A percentile compares a stretch with the other conserved stretches of the same genome.
These are phyloP conservation scores for Colletotrichum gigasporum DNA, from an alignment of 2,329 filamentous ascomycete genomes.

Conservation along the genomic window DNA sequence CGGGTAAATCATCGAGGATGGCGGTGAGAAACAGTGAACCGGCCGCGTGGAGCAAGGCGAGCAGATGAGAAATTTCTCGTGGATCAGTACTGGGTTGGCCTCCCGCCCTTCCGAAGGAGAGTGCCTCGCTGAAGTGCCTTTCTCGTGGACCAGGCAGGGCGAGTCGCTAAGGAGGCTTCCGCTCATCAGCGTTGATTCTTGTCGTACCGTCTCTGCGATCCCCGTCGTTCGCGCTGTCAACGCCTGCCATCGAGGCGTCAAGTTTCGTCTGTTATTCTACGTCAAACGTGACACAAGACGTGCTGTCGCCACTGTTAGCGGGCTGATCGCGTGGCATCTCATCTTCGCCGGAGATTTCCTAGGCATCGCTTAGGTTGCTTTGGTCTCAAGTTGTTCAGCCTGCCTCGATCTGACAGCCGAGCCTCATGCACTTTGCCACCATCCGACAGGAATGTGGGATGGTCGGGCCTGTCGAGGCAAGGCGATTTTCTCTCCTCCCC, in stretches of 20 bases:
- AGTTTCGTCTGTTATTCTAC: conserved; percentile 27
- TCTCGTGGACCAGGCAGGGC: neutral
- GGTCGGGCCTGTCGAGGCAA: neutral
- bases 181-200: neutral
- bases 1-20: conserved; percentile 1
- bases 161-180: neutral
- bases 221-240: conserved; percentile 22
- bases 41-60: neutral
- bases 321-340: conserved; percentile 20
- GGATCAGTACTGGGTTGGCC: too few species aligned
- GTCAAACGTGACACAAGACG: conserved; percentile 9
- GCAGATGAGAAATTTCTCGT: too few species aligned
- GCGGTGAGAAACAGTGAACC: neutral
- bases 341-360: conserved; percentile 3
- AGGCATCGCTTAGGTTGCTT: conserved; percentile 12
- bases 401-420: conserved; percentile 24
- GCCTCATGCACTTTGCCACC: conserved; percentile 13
- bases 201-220: neutral
- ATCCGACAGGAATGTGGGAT: conserved; percentile 2
- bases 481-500: neutral
- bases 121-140: neutral
- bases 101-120: too few species aligned
- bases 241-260: conserved; percentile 21
- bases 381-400: conserved; percentile 21
- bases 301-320: conserved; percentile 1